These are phyloP conservation scores for Arxiozyma bovina DNA, from an alignment of 1,139 yeast species.

Conservation along the genomic window DNA sequence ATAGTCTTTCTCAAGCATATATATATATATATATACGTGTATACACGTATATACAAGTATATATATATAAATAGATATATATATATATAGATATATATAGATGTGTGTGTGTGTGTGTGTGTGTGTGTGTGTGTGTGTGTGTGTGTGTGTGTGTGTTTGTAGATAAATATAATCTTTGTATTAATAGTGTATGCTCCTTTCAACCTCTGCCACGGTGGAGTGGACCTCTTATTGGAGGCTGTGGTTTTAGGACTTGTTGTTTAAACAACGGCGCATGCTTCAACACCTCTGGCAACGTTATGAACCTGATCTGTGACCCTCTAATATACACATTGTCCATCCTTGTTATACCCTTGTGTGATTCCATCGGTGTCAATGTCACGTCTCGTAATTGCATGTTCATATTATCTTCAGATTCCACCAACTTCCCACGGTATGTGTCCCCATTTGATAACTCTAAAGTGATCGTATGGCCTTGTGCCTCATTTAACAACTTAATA, in stretches of 20 bases:
- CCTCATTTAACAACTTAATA: conserved; percentile 76
- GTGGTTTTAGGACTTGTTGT: conserved; percentile 25
- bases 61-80: too few relatives aligned
- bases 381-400: conserved; percentile 81
- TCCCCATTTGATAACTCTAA: conserved; percentile 82
- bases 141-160: too few relatives aligned
- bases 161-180: too few relatives aligned
- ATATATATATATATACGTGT: neutral
- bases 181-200: neutral
- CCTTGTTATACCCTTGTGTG: conserved; percentile 67
- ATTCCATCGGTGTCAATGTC: conserved; percentile 49
- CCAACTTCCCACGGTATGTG: conserved; percentile 74
- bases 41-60: neutral
- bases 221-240: conserved; percentile 63
- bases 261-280: conserved; percentile 81
- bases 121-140: too few relatives aligned
- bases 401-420: conserved; percentile 83
- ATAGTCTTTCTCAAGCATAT: neutral
- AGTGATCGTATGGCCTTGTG: conserved; percentile 80
- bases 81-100: neutral
- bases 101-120: too few relatives aligned
- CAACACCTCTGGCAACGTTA: conserved; percentile 82
- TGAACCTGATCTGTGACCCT: conserved; percentile 81
- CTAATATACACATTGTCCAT: conserved; percentile 83
- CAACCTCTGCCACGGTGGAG: conserved; percentile 13